These are phyloP conservation scores for Aspergillus japonicus DNA, from an alignment of 2,329 filamentous ascomycete genomes.

Conservation along the genomic window DNA sequence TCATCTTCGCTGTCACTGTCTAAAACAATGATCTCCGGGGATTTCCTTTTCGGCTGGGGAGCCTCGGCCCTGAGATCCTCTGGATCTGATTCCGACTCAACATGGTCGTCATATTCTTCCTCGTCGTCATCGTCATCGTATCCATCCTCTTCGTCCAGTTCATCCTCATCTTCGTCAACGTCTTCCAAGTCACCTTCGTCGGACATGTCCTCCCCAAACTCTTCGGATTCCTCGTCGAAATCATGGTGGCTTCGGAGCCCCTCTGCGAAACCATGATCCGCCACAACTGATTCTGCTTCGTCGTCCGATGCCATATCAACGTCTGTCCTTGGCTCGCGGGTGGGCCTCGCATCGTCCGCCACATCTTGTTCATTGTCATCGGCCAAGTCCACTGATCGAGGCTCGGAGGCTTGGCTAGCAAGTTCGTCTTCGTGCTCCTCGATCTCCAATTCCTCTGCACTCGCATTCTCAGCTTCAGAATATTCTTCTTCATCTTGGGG, in stretches of 20 bases:
- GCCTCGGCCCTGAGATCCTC: constrained; percentile 8
- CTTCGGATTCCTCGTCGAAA: constrained; percentile 8
- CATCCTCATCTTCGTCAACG: neutral
- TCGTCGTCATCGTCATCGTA: constrained; percentile 17
- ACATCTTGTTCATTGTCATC: constrained; percentile 21
- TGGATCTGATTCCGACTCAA: constrained; percentile 22
- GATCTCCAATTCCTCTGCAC: constrained; percentile 14
- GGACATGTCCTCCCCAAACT: constrained; percentile 1
- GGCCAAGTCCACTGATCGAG: neutral
- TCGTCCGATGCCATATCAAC: neutral
- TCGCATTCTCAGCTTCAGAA: neutral
- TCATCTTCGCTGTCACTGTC: constrained; percentile 46
- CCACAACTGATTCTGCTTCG: neutral
- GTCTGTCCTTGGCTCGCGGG: constrained; percentile 33
- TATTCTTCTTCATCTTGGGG: too few relatives aligned
- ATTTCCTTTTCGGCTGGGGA: constrained; percentile 11
- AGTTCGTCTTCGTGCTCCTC: neutral
- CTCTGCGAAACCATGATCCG: neutral
- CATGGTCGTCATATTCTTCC: constrained; percentile 17
- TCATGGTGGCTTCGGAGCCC: neutral
- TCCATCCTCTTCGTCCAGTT: constrained; percentile 1
- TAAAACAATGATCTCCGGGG: constrained; percentile 41
- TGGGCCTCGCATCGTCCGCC: constrained; percentile 14
- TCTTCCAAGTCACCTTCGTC: neutral
- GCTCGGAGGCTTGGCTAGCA: neutral